A percentile compares a stretch with the other conserved stretches of the same genome.
phyloP scores from a whole-genome alignment of 192 early-diverging fungal species.

The Coemansia sp. region DNA sequence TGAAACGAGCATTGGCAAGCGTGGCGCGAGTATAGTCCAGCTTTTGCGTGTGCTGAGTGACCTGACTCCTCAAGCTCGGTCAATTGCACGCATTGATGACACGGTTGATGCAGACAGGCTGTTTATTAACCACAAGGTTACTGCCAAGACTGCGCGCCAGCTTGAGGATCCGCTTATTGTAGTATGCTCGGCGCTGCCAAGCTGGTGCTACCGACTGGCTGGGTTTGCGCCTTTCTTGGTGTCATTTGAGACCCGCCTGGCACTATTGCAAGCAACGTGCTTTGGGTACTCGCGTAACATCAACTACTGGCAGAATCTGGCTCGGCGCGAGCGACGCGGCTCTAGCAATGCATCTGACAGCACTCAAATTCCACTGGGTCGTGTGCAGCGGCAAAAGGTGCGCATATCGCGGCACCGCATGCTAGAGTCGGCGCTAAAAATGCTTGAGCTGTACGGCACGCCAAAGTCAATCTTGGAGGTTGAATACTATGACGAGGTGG shows the following conservation, averaged over 20 bases:
- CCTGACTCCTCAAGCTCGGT: not conserved
- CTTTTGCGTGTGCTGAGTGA: constrained; percentile 16
- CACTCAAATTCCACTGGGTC: constrained; percentile 57
- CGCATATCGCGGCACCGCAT: constrained; percentile 74
- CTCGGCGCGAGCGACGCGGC: constrained; percentile 22
- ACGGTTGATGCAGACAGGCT: not conserved
- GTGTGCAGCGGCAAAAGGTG: constrained; percentile 86
- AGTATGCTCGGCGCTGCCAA: constrained; percentile 73
- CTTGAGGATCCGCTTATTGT: constrained; percentile 88
- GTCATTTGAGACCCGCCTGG: constrained; percentile 76
- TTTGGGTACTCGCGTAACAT: constrained; percentile 87
- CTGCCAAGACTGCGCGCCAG: constrained; percentile 83
- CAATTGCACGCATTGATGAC: not conserved
- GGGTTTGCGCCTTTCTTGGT: constrained; percentile 73
- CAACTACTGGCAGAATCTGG: constrained; percentile 59
- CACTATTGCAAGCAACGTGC: constrained; percentile 77
- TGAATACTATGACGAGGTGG: constrained; percentile 93
- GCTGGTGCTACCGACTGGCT: constrained; percentile 70
- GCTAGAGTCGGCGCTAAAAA: constrained; percentile 78
- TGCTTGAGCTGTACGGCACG: constrained; percentile 80
- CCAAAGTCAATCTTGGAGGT: constrained; percentile 76
- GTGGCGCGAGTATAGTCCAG: constrained; percentile 12
- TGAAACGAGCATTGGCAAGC: constrained; percentile 7
- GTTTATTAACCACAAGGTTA: constrained; percentile 79
- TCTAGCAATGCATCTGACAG: constrained; percentile 3